phyloP scores from a whole-genome alignment of 2,329 filamentous ascomycete genomes.

The Pseudogymnoascus sp. region DNA sequence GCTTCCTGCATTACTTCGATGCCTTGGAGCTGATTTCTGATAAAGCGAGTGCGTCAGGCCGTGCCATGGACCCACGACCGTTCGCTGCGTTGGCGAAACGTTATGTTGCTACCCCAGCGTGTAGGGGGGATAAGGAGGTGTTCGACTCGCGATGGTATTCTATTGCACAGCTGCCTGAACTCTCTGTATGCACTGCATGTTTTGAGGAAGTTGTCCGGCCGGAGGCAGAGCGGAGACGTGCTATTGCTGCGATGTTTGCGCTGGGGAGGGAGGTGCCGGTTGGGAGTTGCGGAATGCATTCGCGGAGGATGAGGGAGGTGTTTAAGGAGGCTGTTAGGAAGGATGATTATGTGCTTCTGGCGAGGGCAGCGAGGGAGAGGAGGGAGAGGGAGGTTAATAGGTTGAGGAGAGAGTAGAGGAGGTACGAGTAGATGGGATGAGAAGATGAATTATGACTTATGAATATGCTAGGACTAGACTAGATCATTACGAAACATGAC shows the following conservation, averaged over 20 bases:
- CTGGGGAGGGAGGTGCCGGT: slow-evolving; percentile 46
- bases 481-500: not conserved
- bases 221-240: slow-evolving; percentile 42
- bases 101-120: slow-evolving; percentile 31
- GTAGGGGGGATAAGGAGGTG: slow-evolving; percentile 55
- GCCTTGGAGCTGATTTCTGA: slow-evolving; percentile 50
- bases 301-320: slow-evolving; percentile 64
- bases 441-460: not conserved
- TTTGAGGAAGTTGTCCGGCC: slow-evolving; percentile 74
- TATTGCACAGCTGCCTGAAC: slow-evolving; percentile 64
- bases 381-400: slow-evolving; percentile 48
- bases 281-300: slow-evolving; percentile 71
- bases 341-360: slow-evolving; percentile 59
- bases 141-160: slow-evolving; percentile 65
- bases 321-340: slow-evolving; percentile 59
- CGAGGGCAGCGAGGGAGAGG: slow-evolving; percentile 47
- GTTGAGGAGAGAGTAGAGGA: slow-evolving; percentile 48
- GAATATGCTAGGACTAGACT: not conserved
- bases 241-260: slow-evolving; percentile 57
- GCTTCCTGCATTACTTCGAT: slow-evolving; percentile 53
- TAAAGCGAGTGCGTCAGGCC: slow-evolving; percentile 31
- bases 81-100: slow-evolving; percentile 21
- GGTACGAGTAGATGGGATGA: slow-evolving; percentile 41
- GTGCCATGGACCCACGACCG: slow-evolving; percentile 21
- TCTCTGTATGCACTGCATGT: slow-evolving; percentile 83